Percentiles rank a stretch among this genome's conserved stretches.
Conservation (phyloP, 169 alveolate species). For the Babesia divergens region DNA sequence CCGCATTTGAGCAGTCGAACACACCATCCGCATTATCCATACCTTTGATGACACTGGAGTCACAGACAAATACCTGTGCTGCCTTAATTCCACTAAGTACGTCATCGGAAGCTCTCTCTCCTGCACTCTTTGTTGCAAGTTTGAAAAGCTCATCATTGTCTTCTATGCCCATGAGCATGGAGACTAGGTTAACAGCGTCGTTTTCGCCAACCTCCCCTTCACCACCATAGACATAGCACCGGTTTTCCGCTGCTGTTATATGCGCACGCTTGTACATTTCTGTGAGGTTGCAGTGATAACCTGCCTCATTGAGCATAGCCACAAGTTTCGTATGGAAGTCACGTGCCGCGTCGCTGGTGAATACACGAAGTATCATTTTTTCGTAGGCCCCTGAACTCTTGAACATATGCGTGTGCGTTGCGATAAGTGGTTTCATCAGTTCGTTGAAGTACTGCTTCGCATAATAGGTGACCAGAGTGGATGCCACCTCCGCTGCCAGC, state of each 20-base stretch:
- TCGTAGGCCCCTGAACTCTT: conserved; percentile 10
- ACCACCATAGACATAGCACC: neutral
- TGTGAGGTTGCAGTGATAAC: conserved; percentile 20
- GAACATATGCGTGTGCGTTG: conserved; percentile 18
- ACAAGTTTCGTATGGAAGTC: conserved; percentile 10
- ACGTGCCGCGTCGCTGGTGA: conserved; percentile 20
- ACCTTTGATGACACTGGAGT: neutral
- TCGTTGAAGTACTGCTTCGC: conserved; percentile 20
- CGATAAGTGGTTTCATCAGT: conserved; percentile 6
- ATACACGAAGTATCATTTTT: conserved; percentile 28
- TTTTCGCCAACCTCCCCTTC: conserved; percentile 1
- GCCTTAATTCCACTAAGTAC: conserved; percentile 20
- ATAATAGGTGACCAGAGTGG: conserved; percentile 28
- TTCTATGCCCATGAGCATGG: neutral
- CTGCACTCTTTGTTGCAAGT: conserved; percentile 1
- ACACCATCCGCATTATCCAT: neutral
- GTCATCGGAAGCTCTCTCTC: neutral
- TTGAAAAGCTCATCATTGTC: conserved; percentile 8
- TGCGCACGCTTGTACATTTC: conserved; percentile 37
- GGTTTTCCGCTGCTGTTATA: conserved; percentile 6
- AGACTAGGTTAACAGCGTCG: conserved; percentile 13
- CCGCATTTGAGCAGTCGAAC: conserved; percentile 1
- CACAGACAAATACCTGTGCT: conserved; percentile 30
- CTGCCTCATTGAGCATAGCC: conserved; percentile 10
- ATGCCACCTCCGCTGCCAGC: conserved; percentile 33